A percentile compares a stretch with the other conserved stretches of the same genome.
Evolutionary conservation across 305 asterid genomes (phyloP).

Genomic region (Striga hermonthica): DNA sequence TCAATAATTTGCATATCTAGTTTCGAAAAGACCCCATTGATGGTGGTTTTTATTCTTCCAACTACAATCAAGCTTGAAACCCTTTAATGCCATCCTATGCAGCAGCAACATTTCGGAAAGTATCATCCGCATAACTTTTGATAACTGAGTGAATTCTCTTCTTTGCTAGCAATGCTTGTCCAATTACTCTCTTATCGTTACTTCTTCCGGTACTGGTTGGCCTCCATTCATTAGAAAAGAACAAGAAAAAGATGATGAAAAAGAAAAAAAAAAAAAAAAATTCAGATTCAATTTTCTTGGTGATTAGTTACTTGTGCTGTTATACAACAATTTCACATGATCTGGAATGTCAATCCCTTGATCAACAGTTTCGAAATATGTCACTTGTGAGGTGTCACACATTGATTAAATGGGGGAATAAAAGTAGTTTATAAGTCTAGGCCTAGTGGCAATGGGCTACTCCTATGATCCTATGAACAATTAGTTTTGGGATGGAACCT

Average conservation of each 20-base stretch:
- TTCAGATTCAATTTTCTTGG: background rate
- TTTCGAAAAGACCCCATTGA: background rate
- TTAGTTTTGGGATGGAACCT: too few species aligned
- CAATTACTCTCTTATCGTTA: background rate
- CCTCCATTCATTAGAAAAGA: background rate
- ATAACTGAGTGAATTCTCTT: background rate
- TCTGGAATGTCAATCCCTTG: background rate
- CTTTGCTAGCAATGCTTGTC: background rate
- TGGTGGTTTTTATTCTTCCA: background rate
- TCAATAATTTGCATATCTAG: constrained; percentile 7
- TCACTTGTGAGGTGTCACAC: too few species aligned
- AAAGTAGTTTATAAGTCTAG: too few species aligned
- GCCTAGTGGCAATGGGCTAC: too few species aligned
- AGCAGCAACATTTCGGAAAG: background rate
- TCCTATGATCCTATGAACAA: too few species aligned
- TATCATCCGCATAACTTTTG: background rate
- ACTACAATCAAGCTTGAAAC: too few species aligned
- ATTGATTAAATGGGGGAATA: too few species aligned
- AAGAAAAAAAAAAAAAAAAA: background rate
- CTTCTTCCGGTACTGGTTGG: constrained; percentile 1
- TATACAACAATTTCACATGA: background rate
- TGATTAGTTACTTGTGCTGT: background rate
- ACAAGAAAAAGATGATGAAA: too few species aligned
- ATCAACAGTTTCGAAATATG: background rate
- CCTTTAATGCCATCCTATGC: background rate